Evolutionary conservation across 805 yeast genomes (phyloP).

Genomic region (Teunomyces funiuensis): DNA sequence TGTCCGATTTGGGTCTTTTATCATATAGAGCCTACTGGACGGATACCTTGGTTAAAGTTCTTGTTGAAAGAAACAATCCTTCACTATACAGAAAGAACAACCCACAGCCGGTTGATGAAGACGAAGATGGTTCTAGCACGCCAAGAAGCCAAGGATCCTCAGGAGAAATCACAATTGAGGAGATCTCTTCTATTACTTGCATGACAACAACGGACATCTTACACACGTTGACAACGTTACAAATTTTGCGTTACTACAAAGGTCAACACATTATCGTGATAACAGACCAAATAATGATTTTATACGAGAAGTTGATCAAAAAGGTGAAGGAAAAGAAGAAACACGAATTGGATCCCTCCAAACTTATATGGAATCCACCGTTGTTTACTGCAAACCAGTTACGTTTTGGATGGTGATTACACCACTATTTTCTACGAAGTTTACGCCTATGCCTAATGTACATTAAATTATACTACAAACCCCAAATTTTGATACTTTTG

Average conservation of each 20-base stretch:
- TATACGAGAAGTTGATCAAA: conserved; percentile 62
- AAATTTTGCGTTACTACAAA: conserved; percentile 86
- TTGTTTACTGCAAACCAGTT: conserved; percentile 93
- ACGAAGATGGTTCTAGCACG: conserved; percentile 17
- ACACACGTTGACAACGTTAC: conserved; percentile 89
- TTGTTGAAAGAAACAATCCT: conserved; percentile 58
- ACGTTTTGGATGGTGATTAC: conserved; percentile 83
- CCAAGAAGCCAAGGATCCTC: conserved; percentile 14
- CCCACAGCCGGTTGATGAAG: conserved; percentile 21
- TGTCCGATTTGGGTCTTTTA: conserved; percentile 89
- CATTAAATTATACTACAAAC: conserved; percentile 11
- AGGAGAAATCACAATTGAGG: conserved; percentile 79
- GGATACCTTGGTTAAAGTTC: conserved; percentile 73
- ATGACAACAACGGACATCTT: conserved; percentile 96
- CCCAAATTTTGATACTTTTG: conserved; percentile 79
- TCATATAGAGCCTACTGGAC: conserved; percentile 97
- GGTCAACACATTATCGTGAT: conserved; percentile 91
- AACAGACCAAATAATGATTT: conserved; percentile 76
- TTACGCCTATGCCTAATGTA: conserved; percentile 2
- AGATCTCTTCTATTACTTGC: conserved; percentile 78
- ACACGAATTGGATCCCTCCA: conserved; percentile 70
- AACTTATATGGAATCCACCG: conserved; percentile 91
- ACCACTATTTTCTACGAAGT: neutral
- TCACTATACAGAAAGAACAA: conserved; percentile 38
- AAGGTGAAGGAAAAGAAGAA: conserved; percentile 63